Percentiles rank a stretch among this genome's conserved stretches.
These are phyloP conservation scores for Colletotrichum sp. DNA, from an alignment of 2,329 filamentous ascomycete species.

Conservation along the genomic window DNA sequence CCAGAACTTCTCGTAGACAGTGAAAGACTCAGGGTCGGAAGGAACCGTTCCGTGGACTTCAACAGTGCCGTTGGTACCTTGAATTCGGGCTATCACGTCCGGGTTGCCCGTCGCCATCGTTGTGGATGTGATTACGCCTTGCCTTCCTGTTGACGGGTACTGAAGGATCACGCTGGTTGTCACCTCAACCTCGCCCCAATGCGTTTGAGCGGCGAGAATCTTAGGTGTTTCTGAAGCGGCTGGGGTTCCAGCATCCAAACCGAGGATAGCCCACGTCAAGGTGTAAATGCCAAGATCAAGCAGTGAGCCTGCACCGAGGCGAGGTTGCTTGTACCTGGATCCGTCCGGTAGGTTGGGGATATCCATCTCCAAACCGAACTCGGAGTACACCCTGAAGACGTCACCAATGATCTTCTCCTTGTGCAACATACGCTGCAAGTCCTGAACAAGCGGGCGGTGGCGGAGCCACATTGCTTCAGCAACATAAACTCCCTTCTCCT, in stretches of 20 bases:
- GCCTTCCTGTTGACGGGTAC: constrained; percentile 37
- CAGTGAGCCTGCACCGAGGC: constrained; percentile 45
- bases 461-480: constrained; percentile 54
- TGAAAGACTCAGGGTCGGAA: constrained; percentile 39
- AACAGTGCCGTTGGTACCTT: constrained; percentile 41
- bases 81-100: constrained; percentile 38
- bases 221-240: constrained; percentile 28
- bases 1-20: constrained; percentile 29
- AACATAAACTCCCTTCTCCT: constrained; percentile 43
- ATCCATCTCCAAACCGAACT: constrained; percentile 42
- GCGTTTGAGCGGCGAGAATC: constrained; percentile 40
- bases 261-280: constrained; percentile 43
- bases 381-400: constrained; percentile 41
- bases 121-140: constrained; percentile 48
- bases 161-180: constrained; percentile 42
- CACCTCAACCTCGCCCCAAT: constrained; percentile 37
- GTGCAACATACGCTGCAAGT: constrained; percentile 39
- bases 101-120: constrained; percentile 26
- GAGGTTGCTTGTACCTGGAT: constrained; percentile 39
- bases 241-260: constrained; percentile 29
- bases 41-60: constrained; percentile 37
- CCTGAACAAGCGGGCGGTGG: constrained; percentile 41
- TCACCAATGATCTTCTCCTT: constrained; percentile 43
- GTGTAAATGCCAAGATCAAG: constrained; percentile 51
- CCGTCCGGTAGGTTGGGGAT: constrained; percentile 33